phyloP scores from a whole-genome alignment of 306 rosid genomes.

The Cucumis cinereus region DNA sequence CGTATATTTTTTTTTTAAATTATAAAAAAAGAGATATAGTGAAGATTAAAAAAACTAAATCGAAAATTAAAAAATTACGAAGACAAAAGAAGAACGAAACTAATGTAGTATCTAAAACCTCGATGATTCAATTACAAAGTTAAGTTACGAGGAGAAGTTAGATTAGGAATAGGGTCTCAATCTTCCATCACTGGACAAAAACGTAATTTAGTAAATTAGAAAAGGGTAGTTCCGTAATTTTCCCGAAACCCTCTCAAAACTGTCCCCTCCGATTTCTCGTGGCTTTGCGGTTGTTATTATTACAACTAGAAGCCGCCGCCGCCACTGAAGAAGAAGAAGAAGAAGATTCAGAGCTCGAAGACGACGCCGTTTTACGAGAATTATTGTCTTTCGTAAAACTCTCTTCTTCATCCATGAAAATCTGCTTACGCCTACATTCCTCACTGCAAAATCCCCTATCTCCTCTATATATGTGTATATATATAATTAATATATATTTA shows the following conservation, averaged over 20 bases:
- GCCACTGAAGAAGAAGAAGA: constrained; percentile 20
- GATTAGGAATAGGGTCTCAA: too few relatives aligned
- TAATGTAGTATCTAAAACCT: too few relatives aligned
- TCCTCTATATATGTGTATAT: constrained; percentile 34
- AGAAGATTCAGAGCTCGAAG: constrained; percentile 13
- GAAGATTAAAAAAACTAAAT: too few relatives aligned
- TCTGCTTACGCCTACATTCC: constrained; percentile 87
- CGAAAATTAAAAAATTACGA: too few relatives aligned
- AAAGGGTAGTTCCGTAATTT: neutral
- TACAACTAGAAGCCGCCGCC: constrained; percentile 8
- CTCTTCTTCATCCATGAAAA: constrained; percentile 76
- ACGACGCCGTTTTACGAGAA: constrained; percentile 15
- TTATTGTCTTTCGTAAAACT: constrained; percentile 18
- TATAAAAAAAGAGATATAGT: too few relatives aligned
- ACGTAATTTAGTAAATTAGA: neutral
- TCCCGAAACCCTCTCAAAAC: constrained; percentile 7
- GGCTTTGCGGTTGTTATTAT: constrained; percentile 18
- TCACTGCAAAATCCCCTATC: constrained; percentile 80
- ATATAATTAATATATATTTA: neutral
- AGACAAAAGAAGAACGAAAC: too few relatives aligned
- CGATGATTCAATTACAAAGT: too few relatives aligned
- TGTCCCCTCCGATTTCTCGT: constrained; percentile 29
- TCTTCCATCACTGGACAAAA: neutral
- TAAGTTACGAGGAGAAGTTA: too few relatives aligned
- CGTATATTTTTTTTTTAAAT: too few relatives aligned